These are phyloP conservation scores for Rhizomucor miehei DNA, from an alignment of 371 early-diverging fungal species.

Conservation along the genomic window DNA sequence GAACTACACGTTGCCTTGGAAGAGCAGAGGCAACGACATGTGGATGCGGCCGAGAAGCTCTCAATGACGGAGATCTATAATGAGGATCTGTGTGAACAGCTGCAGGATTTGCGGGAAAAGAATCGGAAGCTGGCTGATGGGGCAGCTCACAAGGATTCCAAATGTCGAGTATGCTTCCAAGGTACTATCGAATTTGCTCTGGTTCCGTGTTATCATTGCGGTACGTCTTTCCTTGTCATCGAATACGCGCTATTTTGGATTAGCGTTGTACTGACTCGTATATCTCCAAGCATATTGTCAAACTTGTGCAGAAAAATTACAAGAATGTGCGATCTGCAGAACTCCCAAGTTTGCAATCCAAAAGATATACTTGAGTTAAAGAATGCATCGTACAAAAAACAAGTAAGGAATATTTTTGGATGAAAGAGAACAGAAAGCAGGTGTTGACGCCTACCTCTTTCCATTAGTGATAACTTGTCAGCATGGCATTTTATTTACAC, in stretches of 20 bases:
- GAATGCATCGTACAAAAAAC: neutral
- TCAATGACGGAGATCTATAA: too few species aligned
- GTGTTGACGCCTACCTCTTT: neutral
- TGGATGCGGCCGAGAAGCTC: too few species aligned
- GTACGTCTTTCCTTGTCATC: constrained; percentile 21
- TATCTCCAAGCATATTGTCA: constrained; percentile 28
- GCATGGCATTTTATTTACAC: too few species aligned
- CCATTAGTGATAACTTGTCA: neutral
- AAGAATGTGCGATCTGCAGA: constrained; percentile 43
- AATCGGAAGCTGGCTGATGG: neutral
- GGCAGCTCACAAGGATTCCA: constrained; percentile 3
- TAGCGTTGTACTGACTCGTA: too few species aligned
- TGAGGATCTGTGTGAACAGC: too few species aligned
- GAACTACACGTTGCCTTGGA: too few species aligned
- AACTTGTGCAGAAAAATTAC: constrained; percentile 26
- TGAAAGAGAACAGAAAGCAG: neutral
- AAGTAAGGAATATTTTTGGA: too few species aligned
- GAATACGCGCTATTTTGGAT: too few species aligned
- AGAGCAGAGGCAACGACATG: too few species aligned
- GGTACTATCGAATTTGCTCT: constrained; percentile 26
- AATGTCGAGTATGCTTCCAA: constrained; percentile 39
- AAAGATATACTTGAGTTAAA: constrained; percentile 26
- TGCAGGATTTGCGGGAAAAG: too few species aligned
- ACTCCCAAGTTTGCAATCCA: constrained; percentile 19
- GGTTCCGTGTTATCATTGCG: constrained; percentile 37